Conservation (phyloP, 2,329 filamentous ascomycete genomes). For the Beauveria medogensis region DNA sequence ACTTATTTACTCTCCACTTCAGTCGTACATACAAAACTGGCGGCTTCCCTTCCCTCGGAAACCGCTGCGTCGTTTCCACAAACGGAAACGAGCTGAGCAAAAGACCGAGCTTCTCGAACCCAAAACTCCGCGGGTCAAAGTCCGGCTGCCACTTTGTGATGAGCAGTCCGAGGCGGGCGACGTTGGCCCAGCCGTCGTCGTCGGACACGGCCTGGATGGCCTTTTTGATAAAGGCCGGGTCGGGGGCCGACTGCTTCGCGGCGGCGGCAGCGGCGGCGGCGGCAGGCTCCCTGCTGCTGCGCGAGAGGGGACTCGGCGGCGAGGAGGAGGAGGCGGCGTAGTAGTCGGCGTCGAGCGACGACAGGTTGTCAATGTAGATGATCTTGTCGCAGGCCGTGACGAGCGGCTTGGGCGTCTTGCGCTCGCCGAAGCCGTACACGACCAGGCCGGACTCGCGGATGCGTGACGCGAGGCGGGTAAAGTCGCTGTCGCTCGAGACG, state of each 20-base stretch:
- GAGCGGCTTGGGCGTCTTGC: constrained; percentile 24
- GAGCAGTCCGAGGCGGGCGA: neutral
- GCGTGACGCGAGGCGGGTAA: constrained; percentile 25
- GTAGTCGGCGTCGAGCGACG: neutral
- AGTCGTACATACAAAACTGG: neutral
- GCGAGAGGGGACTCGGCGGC: too few relatives aligned
- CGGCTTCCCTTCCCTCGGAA: neutral
- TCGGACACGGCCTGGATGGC: neutral
- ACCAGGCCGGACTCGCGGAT: constrained; percentile 25
- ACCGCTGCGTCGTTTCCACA: neutral
- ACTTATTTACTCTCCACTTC: neutral
- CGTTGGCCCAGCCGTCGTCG: neutral
- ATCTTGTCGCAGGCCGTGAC: constrained; percentile 27
- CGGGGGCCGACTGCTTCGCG: neutral
- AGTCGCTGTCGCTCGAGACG: constrained; percentile 29
- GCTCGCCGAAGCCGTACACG: constrained; percentile 28
- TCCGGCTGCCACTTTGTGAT: neutral
- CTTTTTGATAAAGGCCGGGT: neutral
- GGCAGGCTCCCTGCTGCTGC: too few relatives aligned
- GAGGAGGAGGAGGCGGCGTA: neutral
- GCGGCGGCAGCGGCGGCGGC: neutral
- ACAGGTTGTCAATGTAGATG: constrained; percentile 16
- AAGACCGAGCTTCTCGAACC: neutral
- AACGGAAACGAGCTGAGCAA: neutral
- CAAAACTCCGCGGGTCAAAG: neutral